Conservation (phyloP, 768 basidiomycete species). For the Asterophora lycoperdoides region DNA sequence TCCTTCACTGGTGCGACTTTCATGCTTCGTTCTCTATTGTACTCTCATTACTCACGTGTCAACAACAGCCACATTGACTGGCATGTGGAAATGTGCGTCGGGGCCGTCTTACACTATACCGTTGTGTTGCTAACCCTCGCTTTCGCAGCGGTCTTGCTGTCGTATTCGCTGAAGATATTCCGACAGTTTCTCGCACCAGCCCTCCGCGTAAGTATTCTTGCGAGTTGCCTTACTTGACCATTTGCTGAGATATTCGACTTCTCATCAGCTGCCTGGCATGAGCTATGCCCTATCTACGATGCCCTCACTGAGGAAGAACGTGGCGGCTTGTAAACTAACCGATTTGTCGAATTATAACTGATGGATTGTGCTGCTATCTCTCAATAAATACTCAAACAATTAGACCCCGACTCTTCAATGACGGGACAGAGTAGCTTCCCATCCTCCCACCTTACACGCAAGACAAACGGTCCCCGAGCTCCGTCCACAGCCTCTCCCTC, state of each 20-base stretch:
- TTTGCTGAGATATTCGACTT: background rate
- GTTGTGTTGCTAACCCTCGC: background rate
- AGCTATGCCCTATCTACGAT: constrained; percentile 28
- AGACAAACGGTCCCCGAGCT: too few relatives aligned
- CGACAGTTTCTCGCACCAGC: constrained; percentile 14
- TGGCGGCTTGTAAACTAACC: too few relatives aligned
- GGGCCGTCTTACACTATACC: background rate
- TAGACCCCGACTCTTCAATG: too few relatives aligned
- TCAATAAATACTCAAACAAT: too few relatives aligned
- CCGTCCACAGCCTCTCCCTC: too few relatives aligned
- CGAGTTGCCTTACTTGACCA: background rate
- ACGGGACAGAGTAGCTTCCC: too few relatives aligned
- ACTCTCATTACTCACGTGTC: background rate
- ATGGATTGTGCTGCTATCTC: too few relatives aligned
- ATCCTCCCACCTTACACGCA: too few relatives aligned
- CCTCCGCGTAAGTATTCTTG: constrained; percentile 20
- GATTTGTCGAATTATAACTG: too few relatives aligned
- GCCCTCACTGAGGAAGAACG: background rate
- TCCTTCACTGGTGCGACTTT: constrained; percentile 35
- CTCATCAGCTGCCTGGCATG: constrained; percentile 26
- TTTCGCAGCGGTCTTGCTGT: constrained; percentile 23
- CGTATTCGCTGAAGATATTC: constrained; percentile 31
- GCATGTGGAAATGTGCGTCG: constrained; percentile 33
- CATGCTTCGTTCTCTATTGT: constrained; percentile 16
- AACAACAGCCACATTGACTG: constrained; percentile 28